These are phyloP conservation scores for Debaryomyces coudertii DNA, from an alignment of 1,139 yeast species.

Conservation along the genomic window DNA sequence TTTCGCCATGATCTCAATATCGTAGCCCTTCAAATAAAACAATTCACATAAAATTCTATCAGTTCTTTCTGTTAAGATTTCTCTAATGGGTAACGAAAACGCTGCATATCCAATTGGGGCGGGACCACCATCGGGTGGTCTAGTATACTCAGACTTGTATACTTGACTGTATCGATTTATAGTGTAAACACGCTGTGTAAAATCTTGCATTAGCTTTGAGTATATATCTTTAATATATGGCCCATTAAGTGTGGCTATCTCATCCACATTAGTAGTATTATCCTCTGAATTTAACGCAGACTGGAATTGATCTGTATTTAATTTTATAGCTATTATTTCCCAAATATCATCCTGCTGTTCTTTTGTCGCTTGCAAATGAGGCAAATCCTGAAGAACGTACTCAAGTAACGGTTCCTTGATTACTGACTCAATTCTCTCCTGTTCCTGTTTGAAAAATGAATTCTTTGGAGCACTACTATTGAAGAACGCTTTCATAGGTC, in stretches of 20 bases:
- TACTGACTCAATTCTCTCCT: slow-evolving; percentile 27
- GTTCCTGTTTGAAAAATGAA: slow-evolving; percentile 36
- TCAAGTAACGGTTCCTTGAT: slow-evolving; percentile 35
- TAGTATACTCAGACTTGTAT: slow-evolving; percentile 13
- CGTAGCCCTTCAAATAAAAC: slow-evolving; percentile 23
- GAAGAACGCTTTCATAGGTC: slow-evolving; percentile 6
- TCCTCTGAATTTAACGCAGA: slow-evolving; percentile 13
- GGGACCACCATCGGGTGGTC: slow-evolving; percentile 9
- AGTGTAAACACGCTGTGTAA: slow-evolving; percentile 11
- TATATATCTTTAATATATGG: slow-evolving; percentile 30
- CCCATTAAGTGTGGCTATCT: slow-evolving; percentile 37
- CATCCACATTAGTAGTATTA: slow-evolving; percentile 19
- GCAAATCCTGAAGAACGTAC: slow-evolving; percentile 33
- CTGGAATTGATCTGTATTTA: slow-evolving; percentile 27
- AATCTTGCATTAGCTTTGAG: slow-evolving; percentile 22
- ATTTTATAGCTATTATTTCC: slow-evolving; percentile 41
- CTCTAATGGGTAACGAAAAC: slow-evolving; percentile 20
- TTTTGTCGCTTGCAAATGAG: slow-evolving; percentile 35
- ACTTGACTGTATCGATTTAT: slow-evolving; percentile 8
- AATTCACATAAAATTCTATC: slow-evolving; percentile 31
- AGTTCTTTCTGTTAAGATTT: slow-evolving; percentile 15
- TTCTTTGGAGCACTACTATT: slow-evolving; percentile 9
- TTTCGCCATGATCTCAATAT: slow-evolving; percentile 31
- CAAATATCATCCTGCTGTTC: slow-evolving; percentile 34
- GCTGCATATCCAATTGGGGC: slow-evolving; percentile 14